phyloP scores from a whole-genome alignment of 2,329 filamentous ascomycete species.

The Calonectria fujianensis region DNA sequence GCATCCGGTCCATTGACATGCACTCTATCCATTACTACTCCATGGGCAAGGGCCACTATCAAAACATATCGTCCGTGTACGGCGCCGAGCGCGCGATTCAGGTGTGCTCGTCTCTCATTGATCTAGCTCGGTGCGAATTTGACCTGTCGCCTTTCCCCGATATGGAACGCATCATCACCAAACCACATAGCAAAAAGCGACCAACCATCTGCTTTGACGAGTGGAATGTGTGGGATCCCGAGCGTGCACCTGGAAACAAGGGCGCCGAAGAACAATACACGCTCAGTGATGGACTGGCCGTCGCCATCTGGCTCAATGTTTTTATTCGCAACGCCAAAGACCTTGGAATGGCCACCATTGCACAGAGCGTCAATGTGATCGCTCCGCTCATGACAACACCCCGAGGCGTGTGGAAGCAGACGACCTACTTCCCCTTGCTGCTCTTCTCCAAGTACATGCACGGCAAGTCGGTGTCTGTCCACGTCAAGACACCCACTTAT shows the following conservation, averaged over 20 bases:
- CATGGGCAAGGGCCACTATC: constrained; percentile 84
- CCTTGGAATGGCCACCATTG: constrained; percentile 85
- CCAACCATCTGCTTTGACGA: constrained; percentile 85
- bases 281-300: constrained; percentile 82
- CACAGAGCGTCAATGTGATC: constrained; percentile 85
- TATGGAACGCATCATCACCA: constrained; percentile 80
- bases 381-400: constrained; percentile 82
- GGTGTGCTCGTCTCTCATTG: constrained; percentile 79
- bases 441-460: constrained; percentile 76
- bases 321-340: constrained; percentile 82
- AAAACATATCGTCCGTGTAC: constrained; percentile 83
- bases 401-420: constrained; percentile 79
- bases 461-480: constrained; percentile 79
- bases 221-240: constrained; percentile 88
- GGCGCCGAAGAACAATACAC: constrained; percentile 85
- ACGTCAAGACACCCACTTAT: constrained; percentile 78
- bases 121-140: constrained; percentile 61
- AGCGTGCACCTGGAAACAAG: constrained; percentile 79
- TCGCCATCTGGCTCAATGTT: constrained; percentile 83
- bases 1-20: constrained; percentile 71
- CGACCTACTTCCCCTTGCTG: constrained; percentile 83
- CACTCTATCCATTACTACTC: constrained; percentile 74
- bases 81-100: constrained; percentile 83
- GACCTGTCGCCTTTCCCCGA: constrained; percentile 43
- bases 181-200: constrained; percentile 72